Conservation (phyloP, 495 filamentous ascomycete species). For the Talaromyces stipitatus region DNA sequence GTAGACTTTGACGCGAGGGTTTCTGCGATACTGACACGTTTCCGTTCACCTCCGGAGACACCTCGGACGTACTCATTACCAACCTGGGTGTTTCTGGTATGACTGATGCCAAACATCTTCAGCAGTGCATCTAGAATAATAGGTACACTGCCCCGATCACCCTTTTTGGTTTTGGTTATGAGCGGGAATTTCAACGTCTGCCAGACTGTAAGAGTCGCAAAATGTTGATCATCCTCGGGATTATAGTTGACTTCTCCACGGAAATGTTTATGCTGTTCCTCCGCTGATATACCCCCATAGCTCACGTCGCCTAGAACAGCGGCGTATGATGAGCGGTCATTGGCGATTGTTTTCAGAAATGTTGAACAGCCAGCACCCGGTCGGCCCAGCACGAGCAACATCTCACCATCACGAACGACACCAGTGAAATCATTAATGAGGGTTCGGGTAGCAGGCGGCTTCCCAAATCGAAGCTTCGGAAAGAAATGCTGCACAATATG, state of each 20-base stretch:
- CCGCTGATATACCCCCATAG: constrained; percentile 69
- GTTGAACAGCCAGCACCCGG: constrained; percentile 77
- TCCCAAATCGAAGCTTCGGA: constrained; percentile 51
- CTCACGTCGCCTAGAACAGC: constrained; percentile 62
- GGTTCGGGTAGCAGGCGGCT: constrained; percentile 43
- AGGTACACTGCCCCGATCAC: constrained; percentile 56
- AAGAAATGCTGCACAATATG: constrained; percentile 56
- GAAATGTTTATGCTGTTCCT: constrained; percentile 60
- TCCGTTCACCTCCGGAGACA: constrained; percentile 64
- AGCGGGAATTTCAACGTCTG: constrained; percentile 78
- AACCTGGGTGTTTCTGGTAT: constrained; percentile 76
- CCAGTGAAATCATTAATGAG: constrained; percentile 73
- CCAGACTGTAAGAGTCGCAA: constrained; percentile 70
- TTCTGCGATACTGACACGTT: constrained; percentile 65
- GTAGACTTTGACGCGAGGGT: constrained; percentile 59
- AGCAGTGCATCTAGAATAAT: constrained; percentile 57
- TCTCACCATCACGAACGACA: constrained; percentile 69
- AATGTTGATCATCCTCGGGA: constrained; percentile 73
- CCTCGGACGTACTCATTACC: constrained; percentile 78
- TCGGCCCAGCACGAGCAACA: constrained; percentile 77
- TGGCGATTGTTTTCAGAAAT: constrained; percentile 70
- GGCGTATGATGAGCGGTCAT: constrained; percentile 58
- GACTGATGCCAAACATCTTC: constrained; percentile 70
- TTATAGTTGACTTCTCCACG: constrained; percentile 80
- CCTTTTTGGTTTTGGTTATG: constrained; percentile 75